Evolutionary conservation across 805 yeast species (phyloP).

Genomic region (Kuraishia hungarica): DNA sequence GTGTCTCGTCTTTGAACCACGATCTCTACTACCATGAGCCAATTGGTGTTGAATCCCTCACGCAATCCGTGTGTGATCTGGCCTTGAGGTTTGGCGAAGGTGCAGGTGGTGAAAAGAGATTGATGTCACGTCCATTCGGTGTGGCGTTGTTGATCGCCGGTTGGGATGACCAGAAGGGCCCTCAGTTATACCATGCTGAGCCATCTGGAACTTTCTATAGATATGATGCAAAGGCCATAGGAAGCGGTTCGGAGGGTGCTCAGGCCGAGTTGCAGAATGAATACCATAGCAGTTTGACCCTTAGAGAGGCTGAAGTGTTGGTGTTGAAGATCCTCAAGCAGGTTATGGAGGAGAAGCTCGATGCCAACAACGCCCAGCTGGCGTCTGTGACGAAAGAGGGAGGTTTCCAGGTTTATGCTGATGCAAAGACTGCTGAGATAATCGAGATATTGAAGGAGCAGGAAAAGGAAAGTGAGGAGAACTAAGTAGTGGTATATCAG

Average conservation of each 20-base stretch:
- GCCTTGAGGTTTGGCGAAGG: conserved; percentile 97
- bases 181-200: conserved; percentile 96
- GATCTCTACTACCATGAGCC: conserved; percentile 86
- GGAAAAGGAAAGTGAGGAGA: conserved; percentile 22
- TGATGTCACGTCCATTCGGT: conserved; percentile 98
- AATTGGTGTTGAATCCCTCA: conserved; percentile 84
- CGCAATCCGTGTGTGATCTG: conserved; percentile 94
- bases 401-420: conserved; percentile 81
- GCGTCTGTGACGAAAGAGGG: conserved; percentile 82
- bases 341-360: conserved; percentile 98
- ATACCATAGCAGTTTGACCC: conserved; percentile 85
- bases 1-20: conserved; percentile 84
- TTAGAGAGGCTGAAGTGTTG: conserved; percentile 87
- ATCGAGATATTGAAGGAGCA: conserved; percentile 72
- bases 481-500: conserved; percentile 9
- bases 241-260: conserved; percentile 98
- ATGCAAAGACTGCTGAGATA: conserved; percentile 73
- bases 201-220: conserved; percentile 97
- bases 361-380: conserved; percentile 89
- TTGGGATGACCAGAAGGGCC: conserved; percentile 84
- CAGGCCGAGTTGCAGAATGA: conserved; percentile 96
- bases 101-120: conserved; percentile 88
- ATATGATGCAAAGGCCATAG: conserved; percentile 98
- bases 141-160: conserved; percentile 97
- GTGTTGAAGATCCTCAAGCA: conserved; percentile 87